Percentiles rank a stretch among this genome's conserved stretches.
Evolutionary conservation across 805 yeast species (phyloP).

Genomic region (Teunomyces lycoperdinae): DNA sequence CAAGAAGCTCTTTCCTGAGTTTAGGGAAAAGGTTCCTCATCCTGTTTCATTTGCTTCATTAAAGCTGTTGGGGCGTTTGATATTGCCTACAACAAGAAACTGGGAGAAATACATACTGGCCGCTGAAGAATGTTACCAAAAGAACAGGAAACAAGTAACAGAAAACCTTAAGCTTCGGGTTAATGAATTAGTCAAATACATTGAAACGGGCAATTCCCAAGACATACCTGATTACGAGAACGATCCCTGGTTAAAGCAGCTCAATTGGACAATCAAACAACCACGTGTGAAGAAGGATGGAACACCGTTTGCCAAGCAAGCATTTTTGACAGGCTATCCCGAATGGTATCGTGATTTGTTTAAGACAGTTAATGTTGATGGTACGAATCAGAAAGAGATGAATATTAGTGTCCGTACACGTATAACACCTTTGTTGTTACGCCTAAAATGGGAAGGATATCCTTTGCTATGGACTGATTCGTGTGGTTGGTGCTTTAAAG

Average conservation of each 20-base stretch:
- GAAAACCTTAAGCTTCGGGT: conserved; percentile 58
- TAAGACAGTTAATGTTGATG: conserved; percentile 34
- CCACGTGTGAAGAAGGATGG: conserved; percentile 65
- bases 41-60: conserved; percentile 93
- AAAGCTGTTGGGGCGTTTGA: conserved; percentile 64
- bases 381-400: conserved; percentile 37
- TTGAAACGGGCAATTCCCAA: conserved; percentile 23
- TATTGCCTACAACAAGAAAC: conserved; percentile 69
- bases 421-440: conserved; percentile 69
- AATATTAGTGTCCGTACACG: conserved; percentile 71
- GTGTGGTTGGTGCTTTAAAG: conserved; percentile 88
- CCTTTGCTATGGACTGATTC: conserved; percentile 80
- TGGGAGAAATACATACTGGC: conserved; percentile 74
- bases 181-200: conserved; percentile 47
- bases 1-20: conserved; percentile 65
- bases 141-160: conserved; percentile 55
- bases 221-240: conserved; percentile 32
- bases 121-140: conserved; percentile 67
- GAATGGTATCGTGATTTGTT: conserved; percentile 79
- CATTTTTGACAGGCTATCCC: conserved; percentile 84
- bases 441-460: conserved; percentile 78
- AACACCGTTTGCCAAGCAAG: conserved; percentile 63
- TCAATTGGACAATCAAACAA: conserved; percentile 79
- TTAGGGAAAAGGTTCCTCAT: conserved; percentile 72
- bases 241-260: conserved; percentile 89